These are phyloP conservation scores for Globisporangium splendens DNA, from an alignment of 352 stramenopile genomes.

Conservation along the genomic window DNA sequence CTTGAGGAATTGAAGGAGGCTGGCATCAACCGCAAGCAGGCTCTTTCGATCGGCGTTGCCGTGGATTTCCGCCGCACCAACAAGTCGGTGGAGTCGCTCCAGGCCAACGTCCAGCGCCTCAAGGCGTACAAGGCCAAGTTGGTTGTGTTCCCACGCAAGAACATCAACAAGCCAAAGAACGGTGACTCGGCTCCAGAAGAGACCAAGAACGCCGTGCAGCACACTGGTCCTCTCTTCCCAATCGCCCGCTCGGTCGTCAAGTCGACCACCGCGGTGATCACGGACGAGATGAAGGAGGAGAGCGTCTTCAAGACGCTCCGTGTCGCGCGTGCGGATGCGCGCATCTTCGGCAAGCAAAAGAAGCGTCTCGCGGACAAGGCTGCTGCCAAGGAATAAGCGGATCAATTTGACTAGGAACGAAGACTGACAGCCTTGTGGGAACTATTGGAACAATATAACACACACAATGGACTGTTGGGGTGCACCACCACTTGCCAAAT, in stretches of 20 bases:
- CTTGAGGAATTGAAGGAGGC: slow-evolving; percentile 98
- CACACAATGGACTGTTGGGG: slow-evolving; percentile 14
- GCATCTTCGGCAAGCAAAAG: slow-evolving; percentile 86
- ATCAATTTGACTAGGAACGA: slow-evolving; percentile 3
- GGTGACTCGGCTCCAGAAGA: slow-evolving; percentile 90
- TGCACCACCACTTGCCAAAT: slow-evolving; percentile 12
- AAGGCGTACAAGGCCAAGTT: slow-evolving; percentile 99
- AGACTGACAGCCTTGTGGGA: slow-evolving; percentile 32
- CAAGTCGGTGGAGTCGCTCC: slow-evolving; percentile 95
- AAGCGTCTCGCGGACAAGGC: slow-evolving; percentile 89
- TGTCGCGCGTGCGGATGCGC: slow-evolving; percentile 80
- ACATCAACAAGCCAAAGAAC: slow-evolving; percentile 93
- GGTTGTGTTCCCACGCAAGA: slow-evolving; percentile 98
- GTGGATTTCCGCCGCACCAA: slow-evolving; percentile 98
- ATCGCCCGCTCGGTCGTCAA: slow-evolving; percentile 75
- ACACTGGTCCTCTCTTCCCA: slow-evolving; percentile 76
- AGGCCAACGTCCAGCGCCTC: slow-evolving; percentile 97
- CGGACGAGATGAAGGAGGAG: slow-evolving; percentile 83
- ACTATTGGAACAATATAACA: slow-evolving; percentile 66
- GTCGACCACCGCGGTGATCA: slow-evolving; percentile 79
- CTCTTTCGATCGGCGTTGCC: slow-evolving; percentile 96
- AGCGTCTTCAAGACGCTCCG: slow-evolving; percentile 82
- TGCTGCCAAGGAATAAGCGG: slow-evolving; percentile 74
- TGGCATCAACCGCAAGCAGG: slow-evolving; percentile 94
- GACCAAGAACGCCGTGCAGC: slow-evolving; percentile 90